phyloP scores from a whole-genome alignment of 148 eudicot species.

The Amaranthus palmeri region DNA sequence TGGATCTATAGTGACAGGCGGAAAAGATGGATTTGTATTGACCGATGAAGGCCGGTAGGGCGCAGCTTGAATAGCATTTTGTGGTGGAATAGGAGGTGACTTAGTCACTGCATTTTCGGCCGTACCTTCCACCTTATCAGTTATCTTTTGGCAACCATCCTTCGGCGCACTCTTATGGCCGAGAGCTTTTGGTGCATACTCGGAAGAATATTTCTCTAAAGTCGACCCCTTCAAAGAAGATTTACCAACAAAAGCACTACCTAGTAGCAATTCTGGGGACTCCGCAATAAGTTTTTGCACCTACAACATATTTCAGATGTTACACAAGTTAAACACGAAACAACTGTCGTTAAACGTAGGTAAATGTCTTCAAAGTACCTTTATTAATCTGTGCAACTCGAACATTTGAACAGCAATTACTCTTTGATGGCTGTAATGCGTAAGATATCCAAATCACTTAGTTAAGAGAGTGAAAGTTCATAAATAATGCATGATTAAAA shows the following conservation, averaged over 20 bases:
- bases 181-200: conserved; percentile 38
- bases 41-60: conserved; percentile 29
- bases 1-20: conserved; percentile 33
- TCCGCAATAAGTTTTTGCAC: conserved; percentile 83
- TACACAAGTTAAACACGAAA: conserved; percentile 11
- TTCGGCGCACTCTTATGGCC: conserved; percentile 28
- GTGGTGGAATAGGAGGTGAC: conserved; percentile 36
- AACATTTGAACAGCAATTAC: conserved; percentile 88
- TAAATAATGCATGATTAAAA: no score
- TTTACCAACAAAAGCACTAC: conserved; percentile 39
- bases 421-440: conserved; percentile 79
- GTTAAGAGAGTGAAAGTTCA: no score
- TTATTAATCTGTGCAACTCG: conserved; percentile 87
- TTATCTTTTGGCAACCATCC: conserved; percentile 38
- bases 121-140: conserved; percentile 44
- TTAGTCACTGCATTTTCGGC: conserved; percentile 55
- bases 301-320: conserved; percentile 32
- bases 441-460: neutral
- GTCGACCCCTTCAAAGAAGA: conserved; percentile 38
- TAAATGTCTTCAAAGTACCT: conserved; percentile 41
- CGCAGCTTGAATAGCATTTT: conserved; percentile 35
- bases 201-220: conserved; percentile 42
- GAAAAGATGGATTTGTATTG: conserved; percentile 16
- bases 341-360: conserved; percentile 1
- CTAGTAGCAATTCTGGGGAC: conserved; percentile 62